phyloP scores from a whole-genome alignment of 805 yeast species.

The Starmerella etchellsii region DNA sequence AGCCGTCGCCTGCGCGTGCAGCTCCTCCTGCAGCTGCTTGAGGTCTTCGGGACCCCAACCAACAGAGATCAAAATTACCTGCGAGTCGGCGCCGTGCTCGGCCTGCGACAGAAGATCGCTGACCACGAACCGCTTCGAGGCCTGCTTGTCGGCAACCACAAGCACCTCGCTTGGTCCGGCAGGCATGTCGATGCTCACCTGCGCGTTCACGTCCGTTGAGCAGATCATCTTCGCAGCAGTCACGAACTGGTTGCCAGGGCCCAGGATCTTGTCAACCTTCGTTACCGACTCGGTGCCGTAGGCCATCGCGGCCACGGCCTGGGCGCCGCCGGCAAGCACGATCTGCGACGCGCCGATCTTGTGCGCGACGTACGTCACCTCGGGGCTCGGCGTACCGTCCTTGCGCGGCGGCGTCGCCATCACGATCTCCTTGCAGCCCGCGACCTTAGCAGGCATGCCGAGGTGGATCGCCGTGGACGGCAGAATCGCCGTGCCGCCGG shows the following conservation, averaged over 20 bases:
- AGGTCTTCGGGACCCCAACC: constrained; percentile 49
- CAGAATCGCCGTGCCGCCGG: constrained; percentile 97
- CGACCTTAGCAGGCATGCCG: constrained; percentile 97
- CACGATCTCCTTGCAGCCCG: constrained; percentile 85
- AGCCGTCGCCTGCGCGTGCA: constrained; percentile 65
- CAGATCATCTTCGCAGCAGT: constrained; percentile 98
- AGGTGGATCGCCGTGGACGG: constrained; percentile 97
- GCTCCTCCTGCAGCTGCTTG: constrained; percentile 63
- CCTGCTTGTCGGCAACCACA: constrained; percentile 74
- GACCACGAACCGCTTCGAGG: constrained; percentile 96
- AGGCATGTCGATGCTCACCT: constrained; percentile 97
- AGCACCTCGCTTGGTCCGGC: constrained; percentile 98
- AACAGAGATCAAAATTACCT: constrained; percentile 82
- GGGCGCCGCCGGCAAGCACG: constrained; percentile 97
- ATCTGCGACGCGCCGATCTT: constrained; percentile 85
- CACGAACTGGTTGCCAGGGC: constrained; percentile 98
- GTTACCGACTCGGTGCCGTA: constrained; percentile 90
- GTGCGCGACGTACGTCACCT: constrained; percentile 93
- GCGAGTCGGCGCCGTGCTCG: constrained; percentile 97
- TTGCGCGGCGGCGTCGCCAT: constrained; percentile 92
- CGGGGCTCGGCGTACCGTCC: constrained; percentile 90
- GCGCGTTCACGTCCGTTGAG: constrained; percentile 86
- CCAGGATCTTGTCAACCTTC: constrained; percentile 91
- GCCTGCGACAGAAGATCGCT: constrained; percentile 93
- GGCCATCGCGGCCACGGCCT: constrained; percentile 98